These are phyloP conservation scores for Elongisporangium senticosum DNA, from an alignment of 352 stramenopile genomes.

Conservation along the genomic window DNA sequence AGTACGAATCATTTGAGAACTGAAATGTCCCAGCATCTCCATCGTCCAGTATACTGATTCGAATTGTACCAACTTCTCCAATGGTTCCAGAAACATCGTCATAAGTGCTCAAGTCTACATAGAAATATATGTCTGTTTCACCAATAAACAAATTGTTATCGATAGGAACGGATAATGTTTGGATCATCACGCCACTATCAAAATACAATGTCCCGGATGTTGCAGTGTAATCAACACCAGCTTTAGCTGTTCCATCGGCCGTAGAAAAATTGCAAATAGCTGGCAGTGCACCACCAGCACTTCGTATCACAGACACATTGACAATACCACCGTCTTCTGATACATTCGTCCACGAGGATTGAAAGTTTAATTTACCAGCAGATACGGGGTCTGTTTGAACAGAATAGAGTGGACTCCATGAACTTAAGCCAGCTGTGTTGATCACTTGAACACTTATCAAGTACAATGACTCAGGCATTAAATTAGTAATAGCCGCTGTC, in stretches of 20 bases:
- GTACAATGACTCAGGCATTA: slow-evolving; percentile 25
- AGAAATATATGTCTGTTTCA: slow-evolving; percentile 44
- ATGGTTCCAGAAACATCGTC: slow-evolving; percentile 21
- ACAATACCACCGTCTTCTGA: slow-evolving; percentile 16
- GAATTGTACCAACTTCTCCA: slow-evolving; percentile 10
- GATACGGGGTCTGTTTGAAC: slow-evolving; percentile 41
- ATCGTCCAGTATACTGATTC: slow-evolving; percentile 40
- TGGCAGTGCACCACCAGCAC: slow-evolving; percentile 27
- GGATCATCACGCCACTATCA: slow-evolving; percentile 9
- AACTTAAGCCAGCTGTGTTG: slow-evolving; percentile 14
- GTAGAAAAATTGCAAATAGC: slow-evolving; percentile 31
- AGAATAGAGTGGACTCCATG: slow-evolving; percentile 24
- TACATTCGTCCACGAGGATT: slow-evolving; percentile 4
- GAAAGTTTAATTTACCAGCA: slow-evolving; percentile 39
- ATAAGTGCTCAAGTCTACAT: slow-evolving; percentile 20
- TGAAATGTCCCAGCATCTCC: slow-evolving; percentile 36
- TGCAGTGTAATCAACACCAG: slow-evolving; percentile 20
- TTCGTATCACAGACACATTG: slow-evolving; percentile 17
- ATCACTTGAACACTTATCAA: slow-evolving; percentile 21
- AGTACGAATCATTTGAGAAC: slow-evolving; percentile 22
- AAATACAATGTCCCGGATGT: slow-evolving; percentile 23
- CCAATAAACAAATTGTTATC: slow-evolving; percentile 47
- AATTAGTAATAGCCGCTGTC: slow-evolving; percentile 1
- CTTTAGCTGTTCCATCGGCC: slow-evolving; percentile 25
- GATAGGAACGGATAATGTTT: slow-evolving; percentile 25